Percentiles rank a stretch among this genome's conserved stretches.
Conservation (phyloP, 163 green algal species). For the Coccomyxa subellipsoidea region DNA sequence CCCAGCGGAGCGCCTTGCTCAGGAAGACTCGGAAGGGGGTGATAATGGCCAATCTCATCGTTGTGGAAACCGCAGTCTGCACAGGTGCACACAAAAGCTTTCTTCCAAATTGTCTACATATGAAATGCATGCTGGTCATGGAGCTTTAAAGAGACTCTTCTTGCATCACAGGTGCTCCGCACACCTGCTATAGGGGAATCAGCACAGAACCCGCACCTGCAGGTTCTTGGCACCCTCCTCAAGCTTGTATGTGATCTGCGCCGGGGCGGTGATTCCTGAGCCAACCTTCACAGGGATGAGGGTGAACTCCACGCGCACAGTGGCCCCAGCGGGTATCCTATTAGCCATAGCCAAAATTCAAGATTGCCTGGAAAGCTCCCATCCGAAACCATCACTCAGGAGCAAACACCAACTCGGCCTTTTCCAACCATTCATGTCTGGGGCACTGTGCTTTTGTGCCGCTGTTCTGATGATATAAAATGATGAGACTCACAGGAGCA, state of each 20-base stretch:
- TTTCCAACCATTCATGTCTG: too few species aligned
- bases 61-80: not conserved
- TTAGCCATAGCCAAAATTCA: not conserved
- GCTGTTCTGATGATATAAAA: not conserved
- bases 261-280: not conserved
- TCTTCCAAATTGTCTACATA: not conserved
- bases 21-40: not conserved
- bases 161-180: not conserved
- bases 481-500: not conserved
- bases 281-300: not conserved
- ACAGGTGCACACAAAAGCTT: not conserved
- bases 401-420: too few species aligned
- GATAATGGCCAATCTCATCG: not conserved
- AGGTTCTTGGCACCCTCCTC: not conserved
- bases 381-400: too few species aligned
- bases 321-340: conserved; percentile 9
- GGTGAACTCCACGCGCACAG: not conserved
- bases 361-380: too few species aligned
- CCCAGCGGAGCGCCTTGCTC: not conserved
- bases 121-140: not conserved
- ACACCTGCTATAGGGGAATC: not conserved
- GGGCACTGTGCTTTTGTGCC: too few species aligned
- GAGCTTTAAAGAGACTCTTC: not conserved
- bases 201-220: not conserved
- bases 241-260: not conserved